phyloP scores from a whole-genome alignment of 768 basidiomycete genomes.

The Leccinellum luteum region DNA sequence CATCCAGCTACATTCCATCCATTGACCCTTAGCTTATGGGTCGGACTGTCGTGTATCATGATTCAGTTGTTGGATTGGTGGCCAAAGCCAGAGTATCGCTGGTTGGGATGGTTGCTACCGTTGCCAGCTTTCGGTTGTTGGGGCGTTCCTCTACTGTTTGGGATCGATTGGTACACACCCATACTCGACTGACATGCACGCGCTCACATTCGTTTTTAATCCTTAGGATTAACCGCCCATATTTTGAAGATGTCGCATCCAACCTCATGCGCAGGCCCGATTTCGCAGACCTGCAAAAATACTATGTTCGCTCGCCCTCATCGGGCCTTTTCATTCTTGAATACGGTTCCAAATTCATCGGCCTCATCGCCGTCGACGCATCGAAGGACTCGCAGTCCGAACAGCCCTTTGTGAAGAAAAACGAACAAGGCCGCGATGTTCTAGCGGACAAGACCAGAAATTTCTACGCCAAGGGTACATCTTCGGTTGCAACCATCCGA shows the following conservation, averaged over 20 bases:
- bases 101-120: conserved; percentile 52
- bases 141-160: conserved; percentile 62
- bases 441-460: conserved; percentile 11
- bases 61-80: conserved; percentile 64
- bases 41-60: conserved; percentile 55
- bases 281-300: conserved; percentile 45
- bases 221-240: conserved; percentile 65
- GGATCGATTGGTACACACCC: conserved; percentile 61
- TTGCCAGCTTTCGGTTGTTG: conserved; percentile 66
- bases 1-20: conserved; percentile 54
- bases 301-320: conserved; percentile 59
- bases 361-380: conserved; percentile 70
- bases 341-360: conserved; percentile 54
- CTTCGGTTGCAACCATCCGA: conserved; percentile 61
- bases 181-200: not conserved
- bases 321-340: conserved; percentile 75
- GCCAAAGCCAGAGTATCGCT: conserved; percentile 49
- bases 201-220: not conserved
- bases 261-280: conserved; percentile 55
- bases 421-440: conserved; percentile 13
- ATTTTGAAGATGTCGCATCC: conserved; percentile 56
- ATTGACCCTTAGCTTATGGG: conserved; percentile 58
- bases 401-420: conserved; percentile 24
- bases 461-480: conserved; percentile 33
- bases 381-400: conserved; percentile 39